Conservation (phyloP, 2,329 filamentous ascomycete genomes). For the Leptodontidium sp. region DNA sequence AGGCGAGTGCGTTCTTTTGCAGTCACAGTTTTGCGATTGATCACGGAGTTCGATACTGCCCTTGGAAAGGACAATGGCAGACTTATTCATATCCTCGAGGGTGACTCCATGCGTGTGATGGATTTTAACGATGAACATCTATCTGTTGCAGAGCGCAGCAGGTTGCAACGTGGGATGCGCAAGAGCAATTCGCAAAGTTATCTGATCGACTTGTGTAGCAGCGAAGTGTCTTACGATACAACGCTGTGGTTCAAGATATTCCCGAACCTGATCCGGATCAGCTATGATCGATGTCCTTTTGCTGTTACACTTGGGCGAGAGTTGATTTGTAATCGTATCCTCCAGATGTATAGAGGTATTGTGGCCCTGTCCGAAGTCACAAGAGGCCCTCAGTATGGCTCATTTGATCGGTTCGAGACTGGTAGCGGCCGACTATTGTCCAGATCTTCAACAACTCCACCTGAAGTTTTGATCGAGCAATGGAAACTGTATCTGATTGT, state of each 20-base stretch:
- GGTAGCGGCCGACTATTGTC: conserved; percentile 55
- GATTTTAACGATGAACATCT: conserved; percentile 92
- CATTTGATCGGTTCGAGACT: conserved; percentile 56
- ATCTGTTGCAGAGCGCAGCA: conserved; percentile 89
- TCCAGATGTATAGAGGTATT: conserved; percentile 92
- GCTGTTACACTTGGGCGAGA: conserved; percentile 91
- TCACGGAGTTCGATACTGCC: conserved; percentile 91
- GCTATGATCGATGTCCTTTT: conserved; percentile 89
- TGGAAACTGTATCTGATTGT: conserved; percentile 99
- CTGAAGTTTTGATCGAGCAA: conserved; percentile 91
- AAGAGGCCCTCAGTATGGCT: conserved; percentile 69
- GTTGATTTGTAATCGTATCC: conserved; percentile 87
- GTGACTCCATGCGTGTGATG: conserved; percentile 87
- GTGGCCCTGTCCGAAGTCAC: conserved; percentile 78
- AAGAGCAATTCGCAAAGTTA: conserved; percentile 85
- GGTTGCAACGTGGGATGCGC: conserved; percentile 88
- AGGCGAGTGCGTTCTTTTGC: conserved; percentile 88
- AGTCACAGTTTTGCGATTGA: conserved; percentile 88
- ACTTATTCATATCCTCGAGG: conserved; percentile 91
- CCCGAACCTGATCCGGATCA: conserved; percentile 89
- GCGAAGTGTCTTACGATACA: conserved; percentile 92
- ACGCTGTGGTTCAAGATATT: conserved; percentile 99
- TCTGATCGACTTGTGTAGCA: conserved; percentile 92
- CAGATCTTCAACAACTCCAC: conserved; percentile 73
- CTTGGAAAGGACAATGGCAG: conserved; percentile 78